These are phyloP conservation scores for Trametes hirsuta DNA, from an alignment of 1,284 basidiomycete species.

Conservation along the genomic window DNA sequence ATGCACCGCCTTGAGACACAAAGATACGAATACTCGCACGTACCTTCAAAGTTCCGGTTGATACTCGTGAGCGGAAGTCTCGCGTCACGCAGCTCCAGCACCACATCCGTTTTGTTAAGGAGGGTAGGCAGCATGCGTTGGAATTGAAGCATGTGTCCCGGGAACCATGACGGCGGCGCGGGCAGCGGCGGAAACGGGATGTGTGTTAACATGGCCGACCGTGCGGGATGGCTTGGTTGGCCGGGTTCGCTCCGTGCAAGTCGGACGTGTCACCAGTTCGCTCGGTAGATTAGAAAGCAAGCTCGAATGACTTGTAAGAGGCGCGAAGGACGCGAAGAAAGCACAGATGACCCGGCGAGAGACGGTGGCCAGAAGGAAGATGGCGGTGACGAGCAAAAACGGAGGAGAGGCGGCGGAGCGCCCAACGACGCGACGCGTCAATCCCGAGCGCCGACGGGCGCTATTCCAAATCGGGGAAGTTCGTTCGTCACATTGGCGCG, in stretches of 20 bases:
- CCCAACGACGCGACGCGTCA: not conserved
- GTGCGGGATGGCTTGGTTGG: not conserved
- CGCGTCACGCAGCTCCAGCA: constrained; percentile 94
- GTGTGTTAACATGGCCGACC: constrained; percentile 41
- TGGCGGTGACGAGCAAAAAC: constrained; percentile 8
- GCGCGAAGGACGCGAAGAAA: not conserved
- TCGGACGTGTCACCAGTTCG: not conserved
- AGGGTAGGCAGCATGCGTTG: constrained; percentile 77
- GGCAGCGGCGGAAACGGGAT: constrained; percentile 63
- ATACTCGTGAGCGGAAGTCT: constrained; percentile 93
- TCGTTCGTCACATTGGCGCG: not conserved
- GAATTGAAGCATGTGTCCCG: constrained; percentile 96
- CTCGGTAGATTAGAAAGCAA: too few relatives aligned
- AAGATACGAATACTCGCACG: constrained; percentile 10
- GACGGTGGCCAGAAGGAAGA: not conserved
- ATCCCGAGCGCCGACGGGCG: not conserved
- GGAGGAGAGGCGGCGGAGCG: not conserved
- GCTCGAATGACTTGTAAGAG: not conserved
- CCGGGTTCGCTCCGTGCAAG: not conserved
- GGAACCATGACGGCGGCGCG: constrained; percentile 91
- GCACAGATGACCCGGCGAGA: not conserved
- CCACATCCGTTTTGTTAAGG: constrained; percentile 84
- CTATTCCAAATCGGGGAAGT: not conserved
- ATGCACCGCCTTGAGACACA: not conserved
- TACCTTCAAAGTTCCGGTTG: constrained; percentile 87